A percentile compares a stretch with the other conserved stretches of the same genome.
phyloP scores from a whole-genome alignment of 148 eudicot genomes.

The Amaranthus hypochondriacus region DNA sequence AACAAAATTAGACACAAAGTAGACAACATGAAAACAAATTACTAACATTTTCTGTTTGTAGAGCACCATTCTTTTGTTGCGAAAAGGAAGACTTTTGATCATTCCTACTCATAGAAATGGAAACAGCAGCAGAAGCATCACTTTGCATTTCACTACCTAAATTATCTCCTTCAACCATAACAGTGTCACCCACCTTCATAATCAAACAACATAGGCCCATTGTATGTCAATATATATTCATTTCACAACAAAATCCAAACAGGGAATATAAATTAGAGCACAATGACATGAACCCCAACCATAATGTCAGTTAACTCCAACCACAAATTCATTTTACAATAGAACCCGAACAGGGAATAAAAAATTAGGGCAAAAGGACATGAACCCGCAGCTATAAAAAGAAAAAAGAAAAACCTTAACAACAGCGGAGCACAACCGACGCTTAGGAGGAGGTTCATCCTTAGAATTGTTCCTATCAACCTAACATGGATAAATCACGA shows the following conservation, averaged over 20 bases:
- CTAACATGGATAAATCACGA: constrained; percentile 29
- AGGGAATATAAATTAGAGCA: not conserved
- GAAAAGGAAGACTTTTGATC: constrained; percentile 40
- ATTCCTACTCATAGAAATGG: constrained; percentile 24
- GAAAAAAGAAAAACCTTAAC: constrained; percentile 50
- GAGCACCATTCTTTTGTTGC: constrained; percentile 40
- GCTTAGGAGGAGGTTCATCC: constrained; percentile 74
- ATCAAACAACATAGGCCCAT: constrained; percentile 4
- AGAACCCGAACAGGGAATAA: not conserved
- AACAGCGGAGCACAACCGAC: constrained; percentile 77
- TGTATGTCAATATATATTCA: no score
- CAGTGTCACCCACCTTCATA: constrained; percentile 71
- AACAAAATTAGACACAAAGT: not conserved
- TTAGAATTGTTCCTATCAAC: constrained; percentile 62
- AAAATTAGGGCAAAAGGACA: not conserved
- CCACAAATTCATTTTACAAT: not conserved
- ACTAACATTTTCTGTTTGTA: constrained; percentile 48
- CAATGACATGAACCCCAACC: not conserved
- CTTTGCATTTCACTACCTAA: constrained; percentile 23
- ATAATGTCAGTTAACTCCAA: not conserved
- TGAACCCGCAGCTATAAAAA: not conserved
- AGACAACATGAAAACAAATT: constrained; percentile 7
- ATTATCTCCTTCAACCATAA: constrained; percentile 41
- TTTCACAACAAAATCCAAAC: not conserved
- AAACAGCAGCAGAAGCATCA: constrained; percentile 32